These are phyloP conservation scores for Madurella mycetomatis DNA, from an alignment of 2,329 filamentous ascomycete genomes.

Conservation along the genomic window DNA sequence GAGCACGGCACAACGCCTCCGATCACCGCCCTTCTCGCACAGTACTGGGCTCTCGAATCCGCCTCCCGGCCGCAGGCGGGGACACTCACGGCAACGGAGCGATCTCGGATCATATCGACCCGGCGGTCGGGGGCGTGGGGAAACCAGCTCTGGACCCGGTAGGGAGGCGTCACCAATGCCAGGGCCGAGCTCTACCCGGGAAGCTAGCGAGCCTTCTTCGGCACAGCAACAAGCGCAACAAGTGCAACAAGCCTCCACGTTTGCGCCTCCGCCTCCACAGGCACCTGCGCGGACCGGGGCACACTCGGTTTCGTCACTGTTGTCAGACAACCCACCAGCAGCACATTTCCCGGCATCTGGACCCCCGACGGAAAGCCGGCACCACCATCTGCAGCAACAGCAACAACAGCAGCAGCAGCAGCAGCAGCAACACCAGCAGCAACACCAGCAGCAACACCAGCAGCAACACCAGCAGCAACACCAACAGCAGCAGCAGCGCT, in stretches of 20 bases:
- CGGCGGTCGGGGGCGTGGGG: constrained; percentile 34
- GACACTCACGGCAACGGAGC: constrained; percentile 62
- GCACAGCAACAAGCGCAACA: constrained; percentile 30
- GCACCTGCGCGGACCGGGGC: constrained; percentile 13
- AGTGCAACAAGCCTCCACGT: constrained; percentile 20
- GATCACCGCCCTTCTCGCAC: constrained; percentile 54
- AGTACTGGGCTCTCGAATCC: constrained; percentile 50
- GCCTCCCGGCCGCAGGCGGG: constrained; percentile 49
- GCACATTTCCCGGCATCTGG: constrained; percentile 8
- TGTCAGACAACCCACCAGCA: constrained; percentile 15
- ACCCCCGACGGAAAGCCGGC: not conserved
- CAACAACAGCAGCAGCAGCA: constrained; percentile 25
- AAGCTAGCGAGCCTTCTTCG: constrained; percentile 30
- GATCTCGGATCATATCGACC: constrained; percentile 53
- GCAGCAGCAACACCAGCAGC: constrained; percentile 25
- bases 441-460: constrained; percentile 19
- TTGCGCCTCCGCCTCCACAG: constrained; percentile 10
- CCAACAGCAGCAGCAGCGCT: constrained; percentile 19
- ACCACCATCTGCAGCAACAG: constrained; percentile 13
- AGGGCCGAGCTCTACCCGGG: constrained; percentile 32
- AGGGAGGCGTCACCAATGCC: constrained; percentile 36
- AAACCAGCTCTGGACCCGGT: constrained; percentile 29
- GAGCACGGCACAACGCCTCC: constrained; percentile 41
- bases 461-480: constrained; percentile 29
- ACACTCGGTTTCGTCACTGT: constrained; percentile 20